Percentiles rank a stretch among this genome's conserved stretches.
phyloP scores from a whole-genome alignment of 257 asterid genomes.

The Orobanche coerulescens region DNA sequence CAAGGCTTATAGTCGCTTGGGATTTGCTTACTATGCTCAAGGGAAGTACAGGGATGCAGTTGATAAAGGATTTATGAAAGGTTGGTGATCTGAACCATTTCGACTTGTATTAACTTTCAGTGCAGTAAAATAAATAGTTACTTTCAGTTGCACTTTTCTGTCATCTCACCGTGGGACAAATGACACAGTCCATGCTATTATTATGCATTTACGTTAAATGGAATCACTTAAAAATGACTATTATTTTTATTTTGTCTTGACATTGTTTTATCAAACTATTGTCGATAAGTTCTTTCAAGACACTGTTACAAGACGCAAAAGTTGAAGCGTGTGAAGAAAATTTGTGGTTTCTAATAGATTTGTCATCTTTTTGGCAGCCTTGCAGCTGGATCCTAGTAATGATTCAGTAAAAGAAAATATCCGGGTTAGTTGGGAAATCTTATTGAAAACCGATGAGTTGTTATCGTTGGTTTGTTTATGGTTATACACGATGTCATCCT shows the following conservation, averaged over 20 bases:
- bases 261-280: background rate
- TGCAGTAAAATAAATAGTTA: too few relatives aligned
- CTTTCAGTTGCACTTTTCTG: too few relatives aligned
- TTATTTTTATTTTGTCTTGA: background rate
- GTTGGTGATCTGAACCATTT: conserved; percentile 29
- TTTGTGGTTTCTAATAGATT: conserved; percentile 13
- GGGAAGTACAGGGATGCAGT: conserved; percentile 79
- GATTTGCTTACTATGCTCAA: conserved; percentile 81
- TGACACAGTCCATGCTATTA: too few relatives aligned
- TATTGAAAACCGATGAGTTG: conserved; percentile 10
- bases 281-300: conserved; percentile 4
- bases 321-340: conserved; percentile 9
- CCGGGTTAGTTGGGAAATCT: conserved; percentile 46
- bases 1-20: conserved; percentile 86
- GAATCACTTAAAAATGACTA: background rate
- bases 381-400: conserved; percentile 74
- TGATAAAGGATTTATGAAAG: conserved; percentile 65
- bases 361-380: conserved; percentile 44
- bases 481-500: background rate
- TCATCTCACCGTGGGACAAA: too few relatives aligned
- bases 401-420: conserved; percentile 63
- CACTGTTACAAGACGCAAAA: background rate
- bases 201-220: background rate
- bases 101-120: background rate
- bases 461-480: conserved; percentile 5